These are phyloP conservation scores for Pseudogymnoascus sp. DNA, from an alignment of 2,329 filamentous ascomycete species.

Conservation along the genomic window DNA sequence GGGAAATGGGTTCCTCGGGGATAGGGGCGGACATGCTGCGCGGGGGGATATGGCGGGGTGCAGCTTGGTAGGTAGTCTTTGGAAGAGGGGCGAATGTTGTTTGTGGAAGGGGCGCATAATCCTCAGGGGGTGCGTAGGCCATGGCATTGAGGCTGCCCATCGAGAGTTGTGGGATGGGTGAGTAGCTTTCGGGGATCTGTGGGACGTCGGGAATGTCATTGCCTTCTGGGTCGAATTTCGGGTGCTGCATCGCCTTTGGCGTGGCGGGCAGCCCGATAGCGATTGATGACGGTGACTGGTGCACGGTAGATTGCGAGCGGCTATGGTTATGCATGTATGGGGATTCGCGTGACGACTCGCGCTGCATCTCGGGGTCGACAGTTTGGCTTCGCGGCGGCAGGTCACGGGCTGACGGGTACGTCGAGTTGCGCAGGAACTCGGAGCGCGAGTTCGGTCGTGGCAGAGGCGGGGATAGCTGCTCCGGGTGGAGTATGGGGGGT, in stretches of 20 bases:
- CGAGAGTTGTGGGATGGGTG: conserved; percentile 13
- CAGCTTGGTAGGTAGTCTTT: conserved; percentile 27
- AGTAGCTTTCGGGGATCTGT: conserved; percentile 41
- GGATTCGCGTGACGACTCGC: conserved; percentile 18
- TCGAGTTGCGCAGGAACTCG: conserved; percentile 20
- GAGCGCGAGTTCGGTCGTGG: conserved; percentile 22
- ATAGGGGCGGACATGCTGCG: conserved; percentile 55
- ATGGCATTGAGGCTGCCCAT: conserved; percentile 23
- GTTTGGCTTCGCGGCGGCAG: conserved; percentile 54
- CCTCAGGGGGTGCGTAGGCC: conserved; percentile 23
- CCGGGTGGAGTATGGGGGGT: conserved; percentile 70
- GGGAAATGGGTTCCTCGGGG: conserved; percentile 36
- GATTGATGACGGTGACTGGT: conserved; percentile 39
- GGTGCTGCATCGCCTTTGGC: conserved; percentile 80
- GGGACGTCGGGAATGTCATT: conserved; percentile 49
- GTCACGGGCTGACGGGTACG: conserved; percentile 31
- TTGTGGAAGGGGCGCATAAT: conserved; percentile 24
- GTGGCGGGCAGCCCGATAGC: conserved; percentile 79
- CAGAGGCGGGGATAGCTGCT: conserved; percentile 32
- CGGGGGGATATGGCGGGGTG: conserved; percentile 40
- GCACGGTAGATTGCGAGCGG: conserved; percentile 27
- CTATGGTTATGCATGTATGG: conserved; percentile 31
- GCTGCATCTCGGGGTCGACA: conserved; percentile 35
- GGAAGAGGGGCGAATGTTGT: conserved; percentile 11
- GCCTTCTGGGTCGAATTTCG: conserved; percentile 54